Percentiles rank a stretch among this genome's conserved stretches.
Conservation (phyloP, 2,329 filamentous ascomycete species). For the Alternaria tenuissima region DNA sequence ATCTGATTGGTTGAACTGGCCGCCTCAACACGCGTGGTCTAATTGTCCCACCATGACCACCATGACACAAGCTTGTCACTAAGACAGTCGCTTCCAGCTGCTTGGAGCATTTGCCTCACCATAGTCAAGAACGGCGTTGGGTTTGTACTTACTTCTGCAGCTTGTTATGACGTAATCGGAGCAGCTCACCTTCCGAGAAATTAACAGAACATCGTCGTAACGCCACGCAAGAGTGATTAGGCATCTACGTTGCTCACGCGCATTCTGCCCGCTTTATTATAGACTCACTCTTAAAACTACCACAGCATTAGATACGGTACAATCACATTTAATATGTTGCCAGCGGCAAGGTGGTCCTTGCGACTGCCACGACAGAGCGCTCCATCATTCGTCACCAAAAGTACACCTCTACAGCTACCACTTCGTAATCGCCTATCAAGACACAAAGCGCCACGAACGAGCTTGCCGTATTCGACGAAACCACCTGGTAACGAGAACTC, state of each 20-base stretch:
- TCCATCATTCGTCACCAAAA: slow-evolving; percentile 35
- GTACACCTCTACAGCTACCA: slow-evolving; percentile 26
- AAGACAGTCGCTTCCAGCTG: not conserved
- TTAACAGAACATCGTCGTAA: not conserved
- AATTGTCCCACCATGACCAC: not conserved
- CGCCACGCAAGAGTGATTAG: slow-evolving; percentile 11
- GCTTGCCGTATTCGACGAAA: slow-evolving; percentile 20
- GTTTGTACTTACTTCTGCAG: not conserved
- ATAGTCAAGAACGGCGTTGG: not conserved
- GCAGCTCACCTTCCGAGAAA: slow-evolving; percentile 6
- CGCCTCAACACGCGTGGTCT: not conserved
- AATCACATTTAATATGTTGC: slow-evolving; percentile 32
- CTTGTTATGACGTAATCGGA: slow-evolving; percentile 19
- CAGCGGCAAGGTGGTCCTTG: slow-evolving; percentile 37
- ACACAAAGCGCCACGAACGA: slow-evolving; percentile 21
- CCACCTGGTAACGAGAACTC: slow-evolving; percentile 16
- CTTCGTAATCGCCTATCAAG: slow-evolving; percentile 36
- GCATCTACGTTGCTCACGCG: slow-evolving; percentile 1
- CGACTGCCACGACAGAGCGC: slow-evolving; percentile 36
- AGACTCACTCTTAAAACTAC: not conserved
- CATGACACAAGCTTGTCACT: not conserved
- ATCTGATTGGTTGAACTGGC: slow-evolving; percentile 10
- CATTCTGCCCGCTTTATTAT: slow-evolving; percentile 1
- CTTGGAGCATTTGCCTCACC: not conserved
- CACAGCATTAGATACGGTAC: slow-evolving; percentile 1